Evolutionary conservation across 352 stramenopile genomes (phyloP).

Genomic region (Aphanomyces euteiches): DNA sequence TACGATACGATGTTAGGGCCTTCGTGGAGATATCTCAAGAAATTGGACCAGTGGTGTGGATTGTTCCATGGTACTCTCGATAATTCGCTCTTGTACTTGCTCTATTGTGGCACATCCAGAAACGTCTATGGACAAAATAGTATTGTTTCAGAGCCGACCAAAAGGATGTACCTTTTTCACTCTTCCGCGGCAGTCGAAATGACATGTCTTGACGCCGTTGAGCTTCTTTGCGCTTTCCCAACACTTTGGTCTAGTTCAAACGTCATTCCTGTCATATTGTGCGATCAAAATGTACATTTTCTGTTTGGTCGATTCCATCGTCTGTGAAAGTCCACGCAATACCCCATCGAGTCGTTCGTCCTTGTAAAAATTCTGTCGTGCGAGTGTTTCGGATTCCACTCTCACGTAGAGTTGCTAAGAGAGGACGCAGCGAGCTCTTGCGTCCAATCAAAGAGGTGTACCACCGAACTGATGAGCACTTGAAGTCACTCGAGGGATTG

Average conservation of each 20-base stretch:
- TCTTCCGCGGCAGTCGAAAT: slow-evolving; percentile 43
- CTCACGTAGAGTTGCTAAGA: slow-evolving; percentile 80
- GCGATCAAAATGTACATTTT: slow-evolving; percentile 24
- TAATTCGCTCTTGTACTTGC: slow-evolving; percentile 34
- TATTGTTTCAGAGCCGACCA: no score
- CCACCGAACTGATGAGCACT: slow-evolving; percentile 62
- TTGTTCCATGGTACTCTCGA: not conserved
- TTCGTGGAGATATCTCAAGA: no score
- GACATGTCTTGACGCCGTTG: slow-evolving; percentile 50
- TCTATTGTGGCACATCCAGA: slow-evolving; percentile 42
- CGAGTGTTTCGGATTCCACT: slow-evolving; percentile 67
- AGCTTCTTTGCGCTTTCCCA: slow-evolving; percentile 79
- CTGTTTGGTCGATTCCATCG: slow-evolving; percentile 35
- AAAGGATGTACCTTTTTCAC: no score
- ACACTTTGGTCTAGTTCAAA: slow-evolving; percentile 43
- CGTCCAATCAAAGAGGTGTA: slow-evolving; percentile 94
- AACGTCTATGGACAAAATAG: slow-evolving; percentile 7
- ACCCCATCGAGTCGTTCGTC: slow-evolving; percentile 90
- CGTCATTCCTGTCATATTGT: no score
- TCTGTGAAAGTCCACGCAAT: slow-evolving; percentile 88
- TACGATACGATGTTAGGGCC: no score
- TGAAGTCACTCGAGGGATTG: not conserved
- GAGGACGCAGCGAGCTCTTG: slow-evolving; percentile 87
- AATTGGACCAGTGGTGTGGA: no score
- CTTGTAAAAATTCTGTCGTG: slow-evolving; percentile 93